These are phyloP conservation scores for Xylariaceae sp. DNA, from an alignment of 2,329 filamentous ascomycete genomes.

Conservation along the genomic window DNA sequence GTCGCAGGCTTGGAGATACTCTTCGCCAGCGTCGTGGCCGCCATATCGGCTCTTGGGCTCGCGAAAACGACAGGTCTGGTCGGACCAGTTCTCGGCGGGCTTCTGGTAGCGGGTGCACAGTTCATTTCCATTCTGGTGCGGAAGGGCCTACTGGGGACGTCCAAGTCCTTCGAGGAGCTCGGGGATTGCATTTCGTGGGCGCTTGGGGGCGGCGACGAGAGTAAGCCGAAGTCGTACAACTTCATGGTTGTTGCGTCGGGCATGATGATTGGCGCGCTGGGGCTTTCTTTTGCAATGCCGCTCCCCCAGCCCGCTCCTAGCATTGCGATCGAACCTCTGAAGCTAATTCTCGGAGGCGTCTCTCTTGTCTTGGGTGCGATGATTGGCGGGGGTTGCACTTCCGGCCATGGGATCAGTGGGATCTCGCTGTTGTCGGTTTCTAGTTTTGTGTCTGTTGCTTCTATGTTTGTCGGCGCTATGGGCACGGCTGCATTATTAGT, in stretches of 20 bases:
- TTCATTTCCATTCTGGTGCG: slow-evolving; percentile 51
- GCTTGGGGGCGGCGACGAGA: slow-evolving; percentile 27
- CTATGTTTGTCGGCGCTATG: slow-evolving; percentile 54
- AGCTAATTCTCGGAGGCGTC: slow-evolving; percentile 51
- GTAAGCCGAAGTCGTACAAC: slow-evolving; percentile 35
- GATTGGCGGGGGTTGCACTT: slow-evolving; percentile 63
- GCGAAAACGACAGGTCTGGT: slow-evolving; percentile 34
- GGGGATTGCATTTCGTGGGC: slow-evolving; percentile 48
- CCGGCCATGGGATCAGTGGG: slow-evolving; percentile 65
- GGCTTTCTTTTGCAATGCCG: slow-evolving; percentile 35
- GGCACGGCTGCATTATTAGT: slow-evolving; percentile 20
- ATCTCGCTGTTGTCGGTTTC: slow-evolving; percentile 58
- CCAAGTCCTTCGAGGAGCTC: slow-evolving; percentile 57
- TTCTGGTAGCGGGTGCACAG: slow-evolving; percentile 57
- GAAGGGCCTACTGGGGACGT: slow-evolving; percentile 55
- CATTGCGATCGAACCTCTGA: slow-evolving; percentile 31
- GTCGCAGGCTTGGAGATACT: slow-evolving; percentile 43
- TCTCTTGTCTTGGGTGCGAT: slow-evolving; percentile 57
- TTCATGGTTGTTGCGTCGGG: slow-evolving; percentile 52
- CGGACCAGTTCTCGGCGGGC: slow-evolving; percentile 50
- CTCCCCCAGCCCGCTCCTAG: slow-evolving; percentile 25
- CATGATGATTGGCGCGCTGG: slow-evolving; percentile 45
- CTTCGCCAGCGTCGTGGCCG: slow-evolving; percentile 40
- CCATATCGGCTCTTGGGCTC: slow-evolving; percentile 34
- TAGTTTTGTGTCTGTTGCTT: slow-evolving; percentile 57